phyloP scores from a whole-genome alignment of 148 eudicot genomes.

The Bassia scoparia region DNA sequence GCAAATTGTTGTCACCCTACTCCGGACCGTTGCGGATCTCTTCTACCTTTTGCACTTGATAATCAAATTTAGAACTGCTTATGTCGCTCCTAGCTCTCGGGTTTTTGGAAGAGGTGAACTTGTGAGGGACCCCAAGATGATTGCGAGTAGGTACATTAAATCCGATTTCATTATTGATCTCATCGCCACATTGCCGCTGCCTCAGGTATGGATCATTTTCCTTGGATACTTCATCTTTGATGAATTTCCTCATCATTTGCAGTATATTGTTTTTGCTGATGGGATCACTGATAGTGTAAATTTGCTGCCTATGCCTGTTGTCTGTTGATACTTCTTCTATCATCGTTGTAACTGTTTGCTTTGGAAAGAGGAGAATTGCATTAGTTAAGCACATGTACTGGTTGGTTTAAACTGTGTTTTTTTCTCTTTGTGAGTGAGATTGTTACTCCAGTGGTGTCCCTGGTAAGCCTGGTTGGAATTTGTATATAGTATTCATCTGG shows the following conservation, averaged over 20 bases:
- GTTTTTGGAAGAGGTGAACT: conserved; percentile 99
- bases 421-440: too few relatives aligned
- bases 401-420: not conserved
- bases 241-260: not conserved
- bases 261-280: not conserved
- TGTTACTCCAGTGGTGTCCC: too few relatives aligned
- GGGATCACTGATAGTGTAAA: not conserved
- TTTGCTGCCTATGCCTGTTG: not conserved
- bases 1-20: conserved; percentile 69
- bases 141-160: conserved; percentile 70
- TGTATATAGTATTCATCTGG: not conserved
- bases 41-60: conserved; percentile 78
- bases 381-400: not conserved
- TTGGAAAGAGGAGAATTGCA: not conserved
- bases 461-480: too few relatives aligned
- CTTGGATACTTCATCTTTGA: not conserved
- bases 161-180: conserved; percentile 82
- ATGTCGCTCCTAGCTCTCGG: conserved; percentile 91
- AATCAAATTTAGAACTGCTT: conserved; percentile 91
- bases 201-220: conserved; percentile 58
- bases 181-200: conserved; percentile 92
- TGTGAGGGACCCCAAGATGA: conserved; percentile 89
- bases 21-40: conserved; percentile 77
- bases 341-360: not conserved
- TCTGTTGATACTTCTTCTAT: not conserved